phyloP scores from a whole-genome alignment of 352 stramenopile species.

The Phytopythium cucurbitacearum region DNA sequence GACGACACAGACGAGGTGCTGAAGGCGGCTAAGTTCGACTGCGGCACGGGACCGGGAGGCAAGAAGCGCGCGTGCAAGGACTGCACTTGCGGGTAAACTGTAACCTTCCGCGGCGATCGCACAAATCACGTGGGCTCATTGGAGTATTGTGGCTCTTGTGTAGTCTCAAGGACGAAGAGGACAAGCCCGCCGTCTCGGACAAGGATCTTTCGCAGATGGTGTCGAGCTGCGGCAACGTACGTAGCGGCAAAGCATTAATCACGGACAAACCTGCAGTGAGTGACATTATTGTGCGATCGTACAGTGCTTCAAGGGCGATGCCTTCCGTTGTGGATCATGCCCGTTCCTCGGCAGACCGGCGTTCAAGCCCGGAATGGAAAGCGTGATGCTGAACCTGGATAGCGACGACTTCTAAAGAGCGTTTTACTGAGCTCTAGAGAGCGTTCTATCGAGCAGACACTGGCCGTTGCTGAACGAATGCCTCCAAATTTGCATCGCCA shows the following conservation, averaged over 20 bases:
- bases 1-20: constrained; percentile 84
- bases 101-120: neutral
- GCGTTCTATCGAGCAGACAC: no score
- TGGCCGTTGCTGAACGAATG: no score
- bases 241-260: neutral
- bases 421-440: no score
- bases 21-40: constrained; percentile 62
- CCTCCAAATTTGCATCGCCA: no score
- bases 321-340: constrained; percentile 95
- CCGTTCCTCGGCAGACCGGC: constrained; percentile 95
- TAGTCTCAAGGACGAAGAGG: constrained; percentile 67
- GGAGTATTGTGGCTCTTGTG: neutral
- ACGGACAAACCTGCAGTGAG: no score
- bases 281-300: constrained; percentile 24
- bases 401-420: constrained; percentile 70
- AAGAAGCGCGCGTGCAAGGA: constrained; percentile 95
- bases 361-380: constrained; percentile 93
- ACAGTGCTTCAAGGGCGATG: constrained; percentile 95
- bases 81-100: constrained; percentile 92
- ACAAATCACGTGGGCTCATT: neutral
- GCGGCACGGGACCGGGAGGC: constrained; percentile 73
- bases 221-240: constrained; percentile 82
- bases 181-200: constrained; percentile 71
- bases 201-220: constrained; percentile 72
- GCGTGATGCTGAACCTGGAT: constrained; percentile 80